These are phyloP conservation scores for Naganishia sp. DNA, from an alignment of 1,284 basidiomycete genomes.

Conservation along the genomic window DNA sequence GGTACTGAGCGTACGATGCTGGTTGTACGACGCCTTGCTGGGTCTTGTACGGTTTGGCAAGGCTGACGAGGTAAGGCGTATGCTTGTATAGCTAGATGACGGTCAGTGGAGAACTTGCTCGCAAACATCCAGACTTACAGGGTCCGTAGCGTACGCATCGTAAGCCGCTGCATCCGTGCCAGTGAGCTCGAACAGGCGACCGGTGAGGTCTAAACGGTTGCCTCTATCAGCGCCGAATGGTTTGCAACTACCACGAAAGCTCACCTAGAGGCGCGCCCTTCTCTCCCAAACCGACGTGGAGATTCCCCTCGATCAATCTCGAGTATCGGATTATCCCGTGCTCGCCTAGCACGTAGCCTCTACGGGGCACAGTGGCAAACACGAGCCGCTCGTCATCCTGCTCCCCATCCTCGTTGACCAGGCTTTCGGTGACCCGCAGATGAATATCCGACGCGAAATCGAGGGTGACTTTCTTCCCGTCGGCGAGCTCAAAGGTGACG, in stretches of 20 bases:
- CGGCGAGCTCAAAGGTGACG: constrained; percentile 35
- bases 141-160: constrained; percentile 53
- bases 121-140: constrained; percentile 33
- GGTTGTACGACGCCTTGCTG: constrained; percentile 35
- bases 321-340: constrained; percentile 45
- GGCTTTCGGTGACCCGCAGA: constrained; percentile 38
- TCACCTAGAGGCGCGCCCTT: constrained; percentile 52
- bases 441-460: constrained; percentile 39
- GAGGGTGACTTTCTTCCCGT: constrained; percentile 39
- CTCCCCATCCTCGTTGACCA: constrained; percentile 41
- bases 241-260: background rate
- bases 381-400: constrained; percentile 36
- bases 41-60: constrained; percentile 38
- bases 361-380: constrained; percentile 49
- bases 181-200: constrained; percentile 47
- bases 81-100: constrained; percentile 52
- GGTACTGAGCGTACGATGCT: constrained; percentile 52
- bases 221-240: constrained; percentile 3
- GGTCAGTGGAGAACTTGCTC: background rate
- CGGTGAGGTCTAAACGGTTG: constrained; percentile 42
- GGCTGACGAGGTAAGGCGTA: constrained; percentile 54
- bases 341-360: constrained; percentile 52
- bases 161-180: constrained; percentile 54
- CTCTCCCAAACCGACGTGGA: constrained; percentile 55
- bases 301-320: constrained; percentile 18